Evolutionary conservation across 2,329 filamentous ascomycete genomes (phyloP).

Genomic region (Graphilbum fragrans): DNA sequence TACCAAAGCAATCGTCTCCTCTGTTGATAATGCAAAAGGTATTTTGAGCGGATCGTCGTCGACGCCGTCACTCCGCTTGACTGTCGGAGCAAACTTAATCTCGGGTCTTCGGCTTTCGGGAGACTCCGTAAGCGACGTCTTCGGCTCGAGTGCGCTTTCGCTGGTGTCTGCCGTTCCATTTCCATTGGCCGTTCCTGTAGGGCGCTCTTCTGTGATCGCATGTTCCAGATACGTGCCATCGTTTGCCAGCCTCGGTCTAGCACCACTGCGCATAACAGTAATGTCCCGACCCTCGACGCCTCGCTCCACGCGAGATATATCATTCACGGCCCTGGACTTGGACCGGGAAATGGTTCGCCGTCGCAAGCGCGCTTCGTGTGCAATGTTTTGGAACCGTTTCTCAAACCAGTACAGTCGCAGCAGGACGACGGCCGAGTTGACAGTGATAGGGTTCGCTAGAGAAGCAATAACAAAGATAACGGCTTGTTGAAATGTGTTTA

Average conservation of each 20-base stretch:
- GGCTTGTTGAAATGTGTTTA: conserved; percentile 63
- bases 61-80: conserved; percentile 46
- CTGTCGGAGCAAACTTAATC: conserved; percentile 59
- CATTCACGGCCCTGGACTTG: conserved; percentile 34
- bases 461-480: conserved; percentile 61
- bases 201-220: not conserved
- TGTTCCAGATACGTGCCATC: conserved; percentile 41
- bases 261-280: conserved; percentile 48
- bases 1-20: conserved; percentile 79
- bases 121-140: conserved; percentile 9
- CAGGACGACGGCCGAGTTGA: conserved; percentile 80
- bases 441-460: conserved; percentile 70
- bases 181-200: not conserved
- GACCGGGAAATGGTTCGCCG: conserved; percentile 54
- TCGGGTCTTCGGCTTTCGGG: conserved; percentile 22
- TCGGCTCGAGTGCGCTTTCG: not conserved
- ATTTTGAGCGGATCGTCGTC: conserved; percentile 33
- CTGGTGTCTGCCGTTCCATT: not conserved
- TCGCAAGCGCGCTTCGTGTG: conserved; percentile 55
- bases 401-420: conserved; percentile 96
- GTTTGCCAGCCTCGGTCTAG: conserved; percentile 45
- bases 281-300: conserved; percentile 58
- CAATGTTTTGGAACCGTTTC: conserved; percentile 81
- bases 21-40: conserved; percentile 44
- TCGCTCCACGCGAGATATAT: conserved; percentile 38